Evolutionary conservation across 2,329 filamentous ascomycete genomes (phyloP).

Genomic region (Biscogniauxia mediterranea): DNA sequence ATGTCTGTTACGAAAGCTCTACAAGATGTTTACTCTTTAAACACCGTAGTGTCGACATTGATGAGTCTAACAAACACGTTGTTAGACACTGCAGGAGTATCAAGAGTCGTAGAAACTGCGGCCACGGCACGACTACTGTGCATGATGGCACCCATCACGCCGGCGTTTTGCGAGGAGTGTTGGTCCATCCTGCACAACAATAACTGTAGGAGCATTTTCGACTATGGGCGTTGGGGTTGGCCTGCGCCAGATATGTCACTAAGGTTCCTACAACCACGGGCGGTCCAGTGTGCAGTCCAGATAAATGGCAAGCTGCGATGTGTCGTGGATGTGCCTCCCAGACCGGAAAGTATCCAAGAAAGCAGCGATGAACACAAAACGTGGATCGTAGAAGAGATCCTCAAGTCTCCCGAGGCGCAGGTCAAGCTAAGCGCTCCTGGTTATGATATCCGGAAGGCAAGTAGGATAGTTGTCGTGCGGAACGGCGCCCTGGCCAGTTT

Average conservation of each 20-base stretch:
- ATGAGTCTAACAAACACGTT: slow-evolving; percentile 77
- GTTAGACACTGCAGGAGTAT: slow-evolving; percentile 43
- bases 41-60: slow-evolving; percentile 79
- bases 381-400: slow-evolving; percentile 62
- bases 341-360: slow-evolving; percentile 39
- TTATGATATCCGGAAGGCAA: slow-evolving; percentile 39
- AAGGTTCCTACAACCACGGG: slow-evolving; percentile 48
- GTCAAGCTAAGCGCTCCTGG: slow-evolving; percentile 49
- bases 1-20: slow-evolving; percentile 66
- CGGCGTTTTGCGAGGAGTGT: slow-evolving; percentile 78
- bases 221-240: slow-evolving; percentile 49
- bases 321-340: slow-evolving; percentile 60
- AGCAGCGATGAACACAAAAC: slow-evolving; percentile 40
- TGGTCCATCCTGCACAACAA: slow-evolving; percentile 62
- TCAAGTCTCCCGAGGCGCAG: slow-evolving; percentile 59
- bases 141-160: slow-evolving; percentile 76
- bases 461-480: slow-evolving; percentile 41
- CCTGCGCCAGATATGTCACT: slow-evolving; percentile 54
- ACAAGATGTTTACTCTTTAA: slow-evolving; percentile 70
- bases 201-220: slow-evolving; percentile 39
- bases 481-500: slow-evolving; percentile 72
- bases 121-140: slow-evolving; percentile 59
- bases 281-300: slow-evolving; percentile 64
- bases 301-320: slow-evolving; percentile 77
- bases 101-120: slow-evolving; percentile 44